Evolutionary conservation across 2,329 filamentous ascomycete genomes (phyloP), one percentile per base, ranked within the genome.

Genomic region (Paecilomyces sp.): DNA sequence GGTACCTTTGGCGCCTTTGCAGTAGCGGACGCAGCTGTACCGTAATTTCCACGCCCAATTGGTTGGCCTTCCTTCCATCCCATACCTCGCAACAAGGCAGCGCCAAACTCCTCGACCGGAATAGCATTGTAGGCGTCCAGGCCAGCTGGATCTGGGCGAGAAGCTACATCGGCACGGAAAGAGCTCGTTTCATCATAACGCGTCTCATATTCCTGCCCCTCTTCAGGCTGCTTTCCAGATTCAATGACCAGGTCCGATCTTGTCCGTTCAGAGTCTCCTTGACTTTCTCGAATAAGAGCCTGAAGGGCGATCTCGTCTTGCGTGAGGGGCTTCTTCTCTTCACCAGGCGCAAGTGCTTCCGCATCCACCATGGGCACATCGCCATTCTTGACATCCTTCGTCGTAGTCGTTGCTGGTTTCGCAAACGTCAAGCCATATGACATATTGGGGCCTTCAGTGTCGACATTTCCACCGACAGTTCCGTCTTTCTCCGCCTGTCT

Each of bases 31-130:
- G 70, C 64, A 61, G 74, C 66, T 65, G 74, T 64, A 28, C 75
- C 75, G 58, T 83, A 78, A 25, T 81, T 79, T 58, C 86, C 83
- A 63, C 69, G 74, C 77, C 88, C 79, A 57, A 86, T 80, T 47
- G 79, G 76, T 63, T 85, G 80, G 18, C 82, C 85, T 63, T 87
- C 85, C 68, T 97, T 92, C 92, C 93, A 97, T 8, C 94, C 94
- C 90, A 97, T 97, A 9, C 92, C 92, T 33, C 92, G 86, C 36
- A 99, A 81, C 64, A 97, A 81, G 0, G 92, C 92, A 18, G 92
- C 89, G 7, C 94, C 94, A 65, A 97, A 99, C 67, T 97, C 92
- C 66, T 97, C 93, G 15, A 97, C 91, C 0, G 94, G 93, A 62
- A 96, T 88, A 12, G 88, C 87, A 60, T 89, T 88, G 76, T 97